Evolutionary conservation across 805 yeast species (phyloP), one percentile per base, ranked within the genome.

Genomic region (Kodamaea restingae): DNA sequence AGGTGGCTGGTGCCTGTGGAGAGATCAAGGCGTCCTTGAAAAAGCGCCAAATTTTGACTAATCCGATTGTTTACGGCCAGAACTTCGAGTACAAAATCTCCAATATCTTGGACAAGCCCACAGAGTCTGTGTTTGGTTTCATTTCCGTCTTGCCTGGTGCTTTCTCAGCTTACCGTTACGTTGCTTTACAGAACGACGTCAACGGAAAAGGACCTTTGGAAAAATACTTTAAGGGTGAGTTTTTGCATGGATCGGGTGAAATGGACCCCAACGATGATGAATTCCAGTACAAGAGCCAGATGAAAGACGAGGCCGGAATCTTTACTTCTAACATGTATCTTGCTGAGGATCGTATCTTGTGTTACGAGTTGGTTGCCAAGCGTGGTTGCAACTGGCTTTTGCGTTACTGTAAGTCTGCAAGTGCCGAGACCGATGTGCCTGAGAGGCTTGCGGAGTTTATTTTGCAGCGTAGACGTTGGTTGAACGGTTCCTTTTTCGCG

Each of bases 1-100:
- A 70, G 41, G 80, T 80, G 18, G 85, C 84, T 4, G 85, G 85
- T 18, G 84, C 84, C 4, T 78, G 84, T 61, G 85, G 85, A n/a
- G 85, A 79, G 50, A 78, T 79, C 51, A 79, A 76, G 41, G 82
- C 83, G 2, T 68, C 75, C 54, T 61, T 79, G 56, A 67, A 67
- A 27, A 63, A 64, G 38, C 53, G 70, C 14, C 72, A 67, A 50
- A 67, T 73, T 46, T 50, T 76, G 43, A 63, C 77, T 28, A 79
- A 80, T 52, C 84, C 84, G 10, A 58, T 79, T 25, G 82, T 80
- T 12, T 81, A 81, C 11, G 78, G 78, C 6, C 85, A 79, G 53
- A 80, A 80, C 51, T 79, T 79, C 50, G 84, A 78, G 58, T 78
- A 78, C 54, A 79, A 79, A 51, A 78, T 80, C 51, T 79, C 84